Evolutionary conservation across 139 green algal species (phyloP).

Genomic region (Bryopsis sp.): DNA sequence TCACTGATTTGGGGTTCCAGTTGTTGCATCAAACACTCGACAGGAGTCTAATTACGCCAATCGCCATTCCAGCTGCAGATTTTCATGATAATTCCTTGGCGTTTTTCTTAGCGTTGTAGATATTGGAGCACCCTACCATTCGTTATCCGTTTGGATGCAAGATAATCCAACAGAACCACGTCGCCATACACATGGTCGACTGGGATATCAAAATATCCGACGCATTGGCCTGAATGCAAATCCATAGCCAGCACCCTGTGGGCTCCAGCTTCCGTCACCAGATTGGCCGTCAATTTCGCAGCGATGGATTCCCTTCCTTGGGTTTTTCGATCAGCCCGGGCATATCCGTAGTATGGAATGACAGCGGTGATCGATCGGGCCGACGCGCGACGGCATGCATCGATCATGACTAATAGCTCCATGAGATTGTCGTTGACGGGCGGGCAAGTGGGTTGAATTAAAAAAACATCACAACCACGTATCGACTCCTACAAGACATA

Average conservation of each 20-base stretch:
- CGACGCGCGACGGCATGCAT: constrained; percentile 81
- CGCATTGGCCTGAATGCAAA: constrained; percentile 90
- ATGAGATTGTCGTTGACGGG: constrained; percentile 96
- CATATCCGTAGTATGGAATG: constrained; percentile 69
- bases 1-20: too few relatives aligned
- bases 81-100: too few relatives aligned
- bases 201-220: constrained; percentile 99
- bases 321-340: constrained; percentile 91
- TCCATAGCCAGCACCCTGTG: constrained; percentile 91
- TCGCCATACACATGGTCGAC: constrained; percentile 94
- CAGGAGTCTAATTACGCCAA: too few relatives aligned
- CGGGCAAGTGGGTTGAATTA: constrained; percentile 93
- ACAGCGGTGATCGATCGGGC: constrained; percentile 95
- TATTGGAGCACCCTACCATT: constrained; percentile 32
- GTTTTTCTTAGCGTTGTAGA: too few relatives aligned
- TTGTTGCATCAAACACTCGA: too few relatives aligned
- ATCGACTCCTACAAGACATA: constrained; percentile 75
- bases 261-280: constrained; percentile 94
- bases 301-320: constrained; percentile 93
- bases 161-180: constrained; percentile 93
- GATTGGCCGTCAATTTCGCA: constrained; percentile 96
- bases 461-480: constrained; percentile 96
- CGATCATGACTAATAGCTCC: constrained; percentile 97
- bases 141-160: constrained; percentile 91
- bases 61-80: too few relatives aligned